Percentiles rank a stretch among this genome's conserved stretches.
Evolutionary conservation across 164 flowering plant genomes (phyloP).

Genomic region (Houttuynia cordata): DNA sequence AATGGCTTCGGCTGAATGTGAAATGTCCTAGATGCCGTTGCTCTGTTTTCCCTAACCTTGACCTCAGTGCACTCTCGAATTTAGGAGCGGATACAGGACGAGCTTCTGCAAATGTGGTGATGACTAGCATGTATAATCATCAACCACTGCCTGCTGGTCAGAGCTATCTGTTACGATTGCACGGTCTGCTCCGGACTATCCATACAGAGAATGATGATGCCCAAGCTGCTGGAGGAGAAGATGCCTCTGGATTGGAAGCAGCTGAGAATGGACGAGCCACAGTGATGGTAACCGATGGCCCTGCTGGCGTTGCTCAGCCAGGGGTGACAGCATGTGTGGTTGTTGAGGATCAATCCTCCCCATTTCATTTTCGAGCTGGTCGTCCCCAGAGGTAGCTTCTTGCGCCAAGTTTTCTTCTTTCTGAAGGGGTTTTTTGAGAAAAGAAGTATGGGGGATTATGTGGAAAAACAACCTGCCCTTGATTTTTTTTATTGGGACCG

Average conservation of each 20-base stretch:
- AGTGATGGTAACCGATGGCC: constrained; percentile 2
- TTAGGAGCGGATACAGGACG: constrained; percentile 58
- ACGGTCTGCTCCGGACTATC: constrained; percentile 60
- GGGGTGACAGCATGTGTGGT: background rate
- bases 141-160: constrained; percentile 53
- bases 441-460: too few species aligned
- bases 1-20: constrained; percentile 91
- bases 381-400: background rate
- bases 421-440: background rate
- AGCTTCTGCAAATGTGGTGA: constrained; percentile 33
- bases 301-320: constrained; percentile 1
- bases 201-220: constrained; percentile 48
- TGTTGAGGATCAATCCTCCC: constrained; percentile 2
- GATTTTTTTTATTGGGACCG: background rate
- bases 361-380: too few species aligned
- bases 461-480: background rate
- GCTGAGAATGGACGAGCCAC: constrained; percentile 36
- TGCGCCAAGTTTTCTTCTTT: background rate
- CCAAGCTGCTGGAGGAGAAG: constrained; percentile 11
- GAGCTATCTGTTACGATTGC: constrained; percentile 65
- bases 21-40: constrained; percentile 97
- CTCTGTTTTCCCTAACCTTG: constrained; percentile 92
- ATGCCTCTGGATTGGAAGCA: constrained; percentile 33
- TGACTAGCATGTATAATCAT: constrained; percentile 41
- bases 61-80: constrained; percentile 80